phyloP scores from a whole-genome alignment of 2,329 filamentous ascomycete genomes.

The Cytospora schulzeri region DNA sequence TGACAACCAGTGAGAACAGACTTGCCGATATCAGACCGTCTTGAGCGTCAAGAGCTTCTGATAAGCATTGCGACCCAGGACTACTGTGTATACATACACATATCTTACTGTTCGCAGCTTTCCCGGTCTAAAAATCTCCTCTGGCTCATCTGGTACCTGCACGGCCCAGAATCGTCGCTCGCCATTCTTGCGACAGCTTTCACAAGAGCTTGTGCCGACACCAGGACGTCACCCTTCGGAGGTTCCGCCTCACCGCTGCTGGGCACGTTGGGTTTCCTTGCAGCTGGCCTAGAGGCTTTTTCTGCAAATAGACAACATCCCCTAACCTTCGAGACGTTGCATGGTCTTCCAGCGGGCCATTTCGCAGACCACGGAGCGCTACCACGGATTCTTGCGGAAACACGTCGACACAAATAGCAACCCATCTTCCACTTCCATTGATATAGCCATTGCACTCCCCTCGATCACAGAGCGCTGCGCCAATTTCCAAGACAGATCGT shows the following conservation, averaged over 20 bases:
- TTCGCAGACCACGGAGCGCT: not conserved
- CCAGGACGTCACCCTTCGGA: not conserved
- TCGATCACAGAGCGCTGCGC: not conserved
- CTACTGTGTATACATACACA: not conserved
- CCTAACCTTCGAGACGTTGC: not conserved
- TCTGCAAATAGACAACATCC: not conserved
- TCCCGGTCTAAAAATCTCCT: not conserved
- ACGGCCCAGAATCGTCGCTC: conserved; percentile 16
- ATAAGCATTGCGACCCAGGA: not conserved
- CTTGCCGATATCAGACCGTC: not conserved
- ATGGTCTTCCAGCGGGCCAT: not conserved
- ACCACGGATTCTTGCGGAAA: not conserved
- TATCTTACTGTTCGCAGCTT: conserved; percentile 8
- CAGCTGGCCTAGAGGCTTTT: not conserved
- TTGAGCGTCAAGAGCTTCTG: not conserved
- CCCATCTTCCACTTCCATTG: not conserved
- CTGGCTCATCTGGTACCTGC: not conserved
- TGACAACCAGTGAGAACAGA: not conserved
- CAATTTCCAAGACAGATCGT: not conserved
- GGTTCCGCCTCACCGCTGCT: not conserved
- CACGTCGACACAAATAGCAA: not conserved
- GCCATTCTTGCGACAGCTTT: conserved; percentile 22
- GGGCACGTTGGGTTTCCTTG: not conserved
- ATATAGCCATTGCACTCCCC: not conserved
- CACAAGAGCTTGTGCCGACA: conserved; percentile 18